Conservation (phyloP, 139 green algal genomes). For the Klebsormidium nitens region DNA sequence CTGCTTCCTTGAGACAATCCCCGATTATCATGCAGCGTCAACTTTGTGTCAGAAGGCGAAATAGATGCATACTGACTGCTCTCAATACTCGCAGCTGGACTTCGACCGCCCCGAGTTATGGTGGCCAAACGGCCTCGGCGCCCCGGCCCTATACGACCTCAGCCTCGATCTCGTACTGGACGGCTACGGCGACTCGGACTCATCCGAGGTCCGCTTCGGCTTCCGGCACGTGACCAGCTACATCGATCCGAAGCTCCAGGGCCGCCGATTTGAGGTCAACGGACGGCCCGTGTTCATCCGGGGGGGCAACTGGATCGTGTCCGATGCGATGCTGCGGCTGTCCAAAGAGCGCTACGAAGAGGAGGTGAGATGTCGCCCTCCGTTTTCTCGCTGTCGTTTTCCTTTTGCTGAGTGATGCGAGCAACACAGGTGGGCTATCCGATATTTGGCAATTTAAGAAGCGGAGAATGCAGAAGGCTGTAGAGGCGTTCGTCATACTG, state of each 20-base stretch:
- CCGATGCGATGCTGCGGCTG: conserved; percentile 38
- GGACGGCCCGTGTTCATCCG: conserved; percentile 36
- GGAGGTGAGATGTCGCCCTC: too few relatives aligned
- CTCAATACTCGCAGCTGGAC: too few relatives aligned
- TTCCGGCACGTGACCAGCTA: conserved; percentile 21
- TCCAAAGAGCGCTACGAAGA: conserved; percentile 16
- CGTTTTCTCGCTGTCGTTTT: too few relatives aligned
- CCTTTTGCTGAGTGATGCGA: too few relatives aligned
- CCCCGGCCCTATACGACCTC: conserved; percentile 28
- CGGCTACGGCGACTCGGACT: conserved; percentile 18
- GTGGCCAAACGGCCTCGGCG: conserved; percentile 33
- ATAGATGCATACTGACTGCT: too few relatives aligned
- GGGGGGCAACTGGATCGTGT: conserved; percentile 45
- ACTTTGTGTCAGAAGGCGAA: too few relatives aligned
- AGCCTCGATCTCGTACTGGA: conserved; percentile 1
- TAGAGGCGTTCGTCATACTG: too few relatives aligned
- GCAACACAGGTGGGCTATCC: too few relatives aligned
- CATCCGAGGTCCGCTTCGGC: conserved; percentile 21
- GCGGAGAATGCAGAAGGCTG: too few relatives aligned
- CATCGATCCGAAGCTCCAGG: conserved; percentile 24
- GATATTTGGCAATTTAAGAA: too few relatives aligned
- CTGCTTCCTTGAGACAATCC: too few relatives aligned
- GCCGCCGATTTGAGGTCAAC: conserved; percentile 36
- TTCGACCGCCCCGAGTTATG: conserved; percentile 36
- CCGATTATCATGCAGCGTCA: too few relatives aligned